phyloP scores from a whole-genome alignment of 805 yeast genomes.

The Myxozyma kluyveri region DNA sequence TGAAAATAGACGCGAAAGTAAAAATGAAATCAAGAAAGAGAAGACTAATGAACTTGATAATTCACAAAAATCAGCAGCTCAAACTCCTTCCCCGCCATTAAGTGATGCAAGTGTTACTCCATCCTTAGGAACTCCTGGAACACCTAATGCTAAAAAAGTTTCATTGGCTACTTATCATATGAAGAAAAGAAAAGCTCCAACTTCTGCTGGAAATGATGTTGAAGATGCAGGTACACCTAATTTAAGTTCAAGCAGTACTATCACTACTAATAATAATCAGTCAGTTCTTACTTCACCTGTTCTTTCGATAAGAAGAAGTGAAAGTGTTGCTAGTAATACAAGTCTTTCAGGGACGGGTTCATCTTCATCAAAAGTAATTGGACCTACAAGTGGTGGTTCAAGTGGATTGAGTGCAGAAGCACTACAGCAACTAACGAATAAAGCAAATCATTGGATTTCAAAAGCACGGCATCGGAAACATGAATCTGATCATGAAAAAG shows the following conservation, averaged over 20 bases:
- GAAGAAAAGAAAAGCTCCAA: conserved; percentile 6
- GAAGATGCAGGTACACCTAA: not conserved
- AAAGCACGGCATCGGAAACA: conserved; percentile 43
- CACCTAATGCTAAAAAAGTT: conserved; percentile 16
- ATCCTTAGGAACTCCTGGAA: conserved; percentile 19
- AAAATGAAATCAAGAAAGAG: too few species aligned
- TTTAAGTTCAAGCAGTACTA: not conserved
- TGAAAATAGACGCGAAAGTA: too few species aligned
- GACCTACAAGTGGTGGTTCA: too few species aligned
- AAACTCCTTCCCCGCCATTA: too few species aligned
- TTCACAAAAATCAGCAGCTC: too few species aligned
- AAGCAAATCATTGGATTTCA: conserved; percentile 39
- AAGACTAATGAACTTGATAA: too few species aligned
- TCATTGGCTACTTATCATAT: conserved; percentile 17
- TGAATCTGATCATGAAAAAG: conserved; percentile 40
- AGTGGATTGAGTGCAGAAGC: too few species aligned
- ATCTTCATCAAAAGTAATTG: not conserved
- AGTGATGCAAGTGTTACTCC: conserved; percentile 7
- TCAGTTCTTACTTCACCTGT: too few species aligned
- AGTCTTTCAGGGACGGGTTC: not conserved
- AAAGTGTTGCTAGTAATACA: not conserved
- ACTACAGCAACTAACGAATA: conserved; percentile 1
- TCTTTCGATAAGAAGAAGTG: too few species aligned
- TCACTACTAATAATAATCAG: not conserved
- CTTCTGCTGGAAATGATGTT: not conserved